Conservation (phyloP, 495 filamentous ascomycete species). For the Ramalina intermedia region DNA sequence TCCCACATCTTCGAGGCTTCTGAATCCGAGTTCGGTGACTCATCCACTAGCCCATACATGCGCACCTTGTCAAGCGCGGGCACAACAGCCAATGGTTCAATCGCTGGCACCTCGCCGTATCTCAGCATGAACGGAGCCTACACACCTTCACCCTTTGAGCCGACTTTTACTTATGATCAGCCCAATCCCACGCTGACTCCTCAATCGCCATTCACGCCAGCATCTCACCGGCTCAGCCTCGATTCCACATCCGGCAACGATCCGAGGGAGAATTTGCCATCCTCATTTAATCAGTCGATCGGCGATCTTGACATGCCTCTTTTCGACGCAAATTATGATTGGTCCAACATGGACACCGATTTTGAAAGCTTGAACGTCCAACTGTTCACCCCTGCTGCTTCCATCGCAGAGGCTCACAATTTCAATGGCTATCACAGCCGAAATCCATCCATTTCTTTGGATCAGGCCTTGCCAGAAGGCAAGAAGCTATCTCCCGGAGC, state of each 20-base stretch:
- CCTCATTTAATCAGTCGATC: conserved; percentile 10
- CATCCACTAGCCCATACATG: conserved; percentile 10
- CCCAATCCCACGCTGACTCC: conserved; percentile 10
- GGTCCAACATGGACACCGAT: conserved; percentile 25
- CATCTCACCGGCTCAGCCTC: conserved; percentile 11
- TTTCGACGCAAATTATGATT: conserved; percentile 19
- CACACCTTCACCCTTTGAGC: conserved; percentile 7
- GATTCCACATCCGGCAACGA: conserved; percentile 7
- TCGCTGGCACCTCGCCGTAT: conserved; percentile 17
- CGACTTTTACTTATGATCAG: conserved; percentile 10
- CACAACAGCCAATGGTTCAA: conserved; percentile 26
- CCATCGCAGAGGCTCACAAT: conserved; percentile 19
- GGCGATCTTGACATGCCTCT: conserved; percentile 9
- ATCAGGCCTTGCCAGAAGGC: conserved; percentile 4
- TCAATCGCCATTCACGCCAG: conserved; percentile 8
- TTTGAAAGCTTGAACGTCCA: conserved; percentile 25
- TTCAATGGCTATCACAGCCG: conserved; percentile 16
- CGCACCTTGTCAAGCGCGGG: conserved; percentile 14
- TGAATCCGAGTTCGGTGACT: conserved; percentile 16
- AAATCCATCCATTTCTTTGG: conserved; percentile 19
- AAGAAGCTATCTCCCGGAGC: conserved; percentile 41
- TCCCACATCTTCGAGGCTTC: conserved; percentile 28
- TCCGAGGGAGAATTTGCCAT: conserved; percentile 5
- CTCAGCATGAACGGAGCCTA: conserved; percentile 9
- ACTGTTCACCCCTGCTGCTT: conserved; percentile 16